Evolutionary conservation across 768 basidiomycete species (phyloP).

Genomic region (Xerocomus spinulosus): DNA sequence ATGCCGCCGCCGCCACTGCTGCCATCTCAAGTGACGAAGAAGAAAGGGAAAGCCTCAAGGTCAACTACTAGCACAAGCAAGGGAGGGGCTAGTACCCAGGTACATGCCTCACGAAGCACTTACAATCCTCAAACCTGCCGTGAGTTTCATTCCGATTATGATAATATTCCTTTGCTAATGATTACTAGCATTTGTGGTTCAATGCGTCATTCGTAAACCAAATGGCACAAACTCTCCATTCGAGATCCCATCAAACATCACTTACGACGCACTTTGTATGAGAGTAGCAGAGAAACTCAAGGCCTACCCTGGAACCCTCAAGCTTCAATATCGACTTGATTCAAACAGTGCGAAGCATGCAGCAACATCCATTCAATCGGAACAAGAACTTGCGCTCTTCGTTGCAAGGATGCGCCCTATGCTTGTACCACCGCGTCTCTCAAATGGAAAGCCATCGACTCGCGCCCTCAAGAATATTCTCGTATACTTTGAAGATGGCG

Average conservation of each 20-base stretch:
- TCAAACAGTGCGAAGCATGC: not conserved
- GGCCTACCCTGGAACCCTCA: not conserved
- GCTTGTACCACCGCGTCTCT: not conserved
- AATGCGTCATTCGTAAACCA: not conserved
- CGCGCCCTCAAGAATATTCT: not conserved
- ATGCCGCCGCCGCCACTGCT: not conserved
- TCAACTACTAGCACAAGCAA: too few species aligned
- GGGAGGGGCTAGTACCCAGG: too few species aligned
- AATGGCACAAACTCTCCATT: not conserved
- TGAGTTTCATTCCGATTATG: not conserved
- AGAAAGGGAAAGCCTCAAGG: not conserved
- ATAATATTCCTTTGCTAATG: not conserved
- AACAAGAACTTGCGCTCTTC: not conserved
- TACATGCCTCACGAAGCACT: not conserved
- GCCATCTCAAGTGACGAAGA: not conserved
- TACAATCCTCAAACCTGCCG: not conserved
- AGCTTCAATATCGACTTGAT: not conserved
- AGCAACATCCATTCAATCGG: not conserved
- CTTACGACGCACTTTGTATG: not conserved
- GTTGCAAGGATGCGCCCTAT: not conserved
- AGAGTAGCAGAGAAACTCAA: not conserved
- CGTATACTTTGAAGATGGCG: not conserved
- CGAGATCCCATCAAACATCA: not conserved
- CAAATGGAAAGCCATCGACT: not conserved
- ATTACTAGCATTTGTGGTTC: not conserved